Conservation (phyloP, 2,329 filamentous ascomycete genomes). For the Fusarium marasasianum region DNA sequence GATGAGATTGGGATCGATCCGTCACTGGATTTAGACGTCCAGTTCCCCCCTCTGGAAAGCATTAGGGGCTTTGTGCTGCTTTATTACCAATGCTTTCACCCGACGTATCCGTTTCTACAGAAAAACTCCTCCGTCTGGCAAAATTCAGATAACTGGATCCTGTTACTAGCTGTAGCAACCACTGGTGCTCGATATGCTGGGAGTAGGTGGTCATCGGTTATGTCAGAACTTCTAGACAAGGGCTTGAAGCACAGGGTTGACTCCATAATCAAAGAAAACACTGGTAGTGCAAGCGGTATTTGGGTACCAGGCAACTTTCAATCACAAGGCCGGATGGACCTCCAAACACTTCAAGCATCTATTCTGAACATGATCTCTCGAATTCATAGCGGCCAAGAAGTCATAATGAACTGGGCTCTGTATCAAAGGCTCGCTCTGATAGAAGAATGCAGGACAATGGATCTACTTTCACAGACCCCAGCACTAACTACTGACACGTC, state of each 20-base stretch:
- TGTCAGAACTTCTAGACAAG: constrained; percentile 1
- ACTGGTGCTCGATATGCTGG: constrained; percentile 9
- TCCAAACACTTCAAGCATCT: constrained; percentile 3
- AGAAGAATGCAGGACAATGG: constrained; percentile 12
- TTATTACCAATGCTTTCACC: constrained; percentile 29
- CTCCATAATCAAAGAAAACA: background rate
- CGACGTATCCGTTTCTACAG: constrained; percentile 25
- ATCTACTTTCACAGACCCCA: background rate
- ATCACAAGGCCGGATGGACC: background rate
- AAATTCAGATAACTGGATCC: background rate
- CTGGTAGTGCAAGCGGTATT: background rate
- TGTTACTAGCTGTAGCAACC: constrained; percentile 5
- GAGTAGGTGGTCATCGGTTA: background rate
- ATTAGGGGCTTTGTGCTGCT: constrained; percentile 14
- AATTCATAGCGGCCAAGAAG: constrained; percentile 7
- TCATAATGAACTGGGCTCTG: background rate
- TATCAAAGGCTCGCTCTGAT: background rate
- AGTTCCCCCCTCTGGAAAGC: constrained; percentile 8
- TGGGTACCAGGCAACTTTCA: constrained; percentile 1
- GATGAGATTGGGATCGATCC: background rate
- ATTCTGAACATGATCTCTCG: background rate
- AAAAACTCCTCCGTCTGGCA: background rate
- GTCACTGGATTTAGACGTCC: background rate
- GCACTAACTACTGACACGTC: background rate
- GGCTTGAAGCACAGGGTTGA: background rate